These are phyloP conservation scores for Macrophomina tecta DNA, from an alignment of 2,329 filamentous ascomycete genomes.

Conservation along the genomic window DNA sequence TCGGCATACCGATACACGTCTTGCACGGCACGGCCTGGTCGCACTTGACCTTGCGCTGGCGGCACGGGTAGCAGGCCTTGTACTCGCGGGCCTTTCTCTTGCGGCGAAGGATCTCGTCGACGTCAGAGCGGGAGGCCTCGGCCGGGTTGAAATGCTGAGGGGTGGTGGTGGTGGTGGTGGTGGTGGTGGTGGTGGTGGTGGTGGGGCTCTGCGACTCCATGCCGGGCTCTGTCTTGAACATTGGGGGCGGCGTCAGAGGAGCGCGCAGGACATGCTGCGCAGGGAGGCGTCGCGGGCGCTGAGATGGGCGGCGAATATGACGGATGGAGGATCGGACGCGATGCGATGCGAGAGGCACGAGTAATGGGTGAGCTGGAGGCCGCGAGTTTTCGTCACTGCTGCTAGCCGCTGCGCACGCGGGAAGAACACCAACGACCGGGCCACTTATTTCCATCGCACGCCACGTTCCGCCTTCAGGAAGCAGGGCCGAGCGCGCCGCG, in stretches of 20 bases:
- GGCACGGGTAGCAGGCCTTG: conserved; percentile 57
- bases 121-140: conserved; percentile 51
- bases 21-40: conserved; percentile 56
- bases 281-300: neutral
- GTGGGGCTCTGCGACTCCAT: conserved; percentile 28
- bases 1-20: conserved; percentile 51
- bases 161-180: conserved; percentile 16
- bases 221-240: conserved; percentile 21
- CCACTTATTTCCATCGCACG: conserved; percentile 20
- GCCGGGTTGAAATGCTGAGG: conserved; percentile 12
- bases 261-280: conserved; percentile 22
- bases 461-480: conserved; percentile 1
- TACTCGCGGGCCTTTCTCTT: conserved; percentile 59
- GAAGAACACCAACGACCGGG: conserved; percentile 15
- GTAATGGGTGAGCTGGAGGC: conserved; percentile 2
- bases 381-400: conserved; percentile 20
- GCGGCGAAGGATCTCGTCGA: conserved; percentile 56
- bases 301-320: neutral
- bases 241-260: conserved; percentile 6
- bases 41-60: conserved; percentile 55
- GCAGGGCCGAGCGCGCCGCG: conserved; percentile 7
- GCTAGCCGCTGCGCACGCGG: conserved; percentile 13
- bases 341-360: conserved; percentile 13
- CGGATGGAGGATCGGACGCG: conserved; percentile 6
- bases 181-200: conserved; percentile 21